Evolutionary conservation across 2,329 filamentous ascomycete genomes (phyloP), one percentile per base, ranked within the genome.

Genomic region (Epicoccum nigrum): DNA sequence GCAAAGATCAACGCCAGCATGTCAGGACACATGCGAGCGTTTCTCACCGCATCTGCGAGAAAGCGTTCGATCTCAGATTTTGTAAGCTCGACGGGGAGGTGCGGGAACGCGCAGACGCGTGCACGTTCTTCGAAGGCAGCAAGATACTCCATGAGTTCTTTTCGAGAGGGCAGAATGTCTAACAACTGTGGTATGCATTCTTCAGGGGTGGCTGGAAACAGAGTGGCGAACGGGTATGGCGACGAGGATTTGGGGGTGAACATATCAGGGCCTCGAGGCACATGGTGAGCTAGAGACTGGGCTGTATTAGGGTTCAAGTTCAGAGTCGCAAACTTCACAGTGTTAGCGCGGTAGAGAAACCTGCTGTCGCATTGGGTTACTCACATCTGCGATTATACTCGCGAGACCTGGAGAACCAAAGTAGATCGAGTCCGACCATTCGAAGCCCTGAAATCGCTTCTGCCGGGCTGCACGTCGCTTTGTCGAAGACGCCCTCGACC

Each of bases 391-490:
- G 30, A 79, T 70, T 21, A 80, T 73, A 53, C 71, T 80, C 11
- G 76, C 76, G 33, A 80, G 68, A 5, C 75, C 75, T n/a, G 79
- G 77, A 34, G 74, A 77, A 7, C 77, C 78, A 62, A 80, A 81
- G 60, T 80, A 81, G 4, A 79, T 69, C 47, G 76, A 79, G 49
- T 79, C 75, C 27, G 72, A 64, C 53, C 72, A 69, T 48, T 76
- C 74, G 17, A 68, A 68, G 19, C 71, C 59, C 44, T 70, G 69
- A 46, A 78, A 77, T 3, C 72, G 69, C 40, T 63, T 67, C 48
- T 76, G 74, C 45, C 58, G 65, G 6, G 51, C 49, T 6, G 50
- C 43, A 28, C 65, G 60, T 23, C 59, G 58, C 56, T 59, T 69
- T n/a, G 62, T 56, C 8, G 60, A 58, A 35, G 64, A 44, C 13